Conservation (phyloP, 495 filamentous ascomycete genomes). For the Penicillium lagena region DNA sequence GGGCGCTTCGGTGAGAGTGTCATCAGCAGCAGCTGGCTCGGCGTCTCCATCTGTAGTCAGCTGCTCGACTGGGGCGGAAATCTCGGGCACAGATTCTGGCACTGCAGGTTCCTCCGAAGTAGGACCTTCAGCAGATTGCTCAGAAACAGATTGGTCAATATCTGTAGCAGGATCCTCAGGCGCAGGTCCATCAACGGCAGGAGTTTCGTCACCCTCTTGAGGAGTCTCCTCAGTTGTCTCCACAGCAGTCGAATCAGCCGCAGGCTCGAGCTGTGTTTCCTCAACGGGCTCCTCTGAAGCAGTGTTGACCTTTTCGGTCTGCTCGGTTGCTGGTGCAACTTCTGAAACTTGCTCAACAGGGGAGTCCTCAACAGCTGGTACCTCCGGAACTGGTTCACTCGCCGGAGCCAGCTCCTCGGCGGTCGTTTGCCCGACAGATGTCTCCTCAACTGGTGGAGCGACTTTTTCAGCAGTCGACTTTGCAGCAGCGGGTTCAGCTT, state of each 20-base stretch:
- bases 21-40: no score
- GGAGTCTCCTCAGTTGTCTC: not conserved
- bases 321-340: not conserved
- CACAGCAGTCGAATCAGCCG: not conserved
- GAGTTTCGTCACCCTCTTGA: not conserved
- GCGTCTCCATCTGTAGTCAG: no score
- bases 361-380: conserved; percentile 1
- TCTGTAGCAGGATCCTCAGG: not conserved
- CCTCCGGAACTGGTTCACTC: not conserved
- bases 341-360: not conserved
- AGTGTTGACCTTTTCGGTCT: not conserved
- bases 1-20: not conserved
- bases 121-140: no score
- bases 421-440: not conserved
- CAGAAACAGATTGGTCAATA: not conserved
- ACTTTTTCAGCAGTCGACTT: not conserved
- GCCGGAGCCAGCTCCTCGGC: not conserved
- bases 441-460: not conserved
- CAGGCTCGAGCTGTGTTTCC: not conserved
- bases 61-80: no score
- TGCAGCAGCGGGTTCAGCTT: not conserved
- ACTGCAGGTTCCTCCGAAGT: no score
- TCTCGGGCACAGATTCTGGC: no score
- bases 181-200: conserved; percentile 1
- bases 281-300: not conserved